Evolutionary conservation across 1,139 yeast species (phyloP).

Genomic region (Scheffersomyces parashehatae): DNA sequence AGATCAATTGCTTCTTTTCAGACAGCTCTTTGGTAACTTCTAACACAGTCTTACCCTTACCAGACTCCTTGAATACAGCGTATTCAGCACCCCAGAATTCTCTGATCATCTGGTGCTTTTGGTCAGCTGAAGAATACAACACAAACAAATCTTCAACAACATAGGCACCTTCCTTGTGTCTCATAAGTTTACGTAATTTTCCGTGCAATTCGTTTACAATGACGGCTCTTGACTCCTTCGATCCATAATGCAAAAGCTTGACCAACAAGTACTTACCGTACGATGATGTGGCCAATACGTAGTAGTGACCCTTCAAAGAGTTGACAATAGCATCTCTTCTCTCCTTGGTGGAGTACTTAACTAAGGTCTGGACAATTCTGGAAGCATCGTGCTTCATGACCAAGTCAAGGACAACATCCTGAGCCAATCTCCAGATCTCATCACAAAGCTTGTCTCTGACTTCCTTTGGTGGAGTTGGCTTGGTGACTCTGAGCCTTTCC

Average conservation of each 20-base stretch:
- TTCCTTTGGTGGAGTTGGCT: constrained; percentile 76
- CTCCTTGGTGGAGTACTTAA: constrained; percentile 79
- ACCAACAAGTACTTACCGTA: constrained; percentile 91
- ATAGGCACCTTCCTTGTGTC: constrained; percentile 98
- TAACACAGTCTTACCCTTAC: constrained; percentile 59
- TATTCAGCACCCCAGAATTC: constrained; percentile 98
- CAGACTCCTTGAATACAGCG: constrained; percentile 83
- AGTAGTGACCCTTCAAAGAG: constrained; percentile 74
- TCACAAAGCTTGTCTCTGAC: constrained; percentile 77
- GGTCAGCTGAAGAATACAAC: constrained; percentile 80
- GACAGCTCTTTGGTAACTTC: constrained; percentile 69
- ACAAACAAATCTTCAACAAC: constrained; percentile 93
- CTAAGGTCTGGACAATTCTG: constrained; percentile 90
- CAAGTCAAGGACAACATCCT: constrained; percentile 76
- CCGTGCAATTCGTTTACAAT: constrained; percentile 89
- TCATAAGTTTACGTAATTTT: constrained; percentile 84
- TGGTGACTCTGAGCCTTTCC: constrained; percentile 88
- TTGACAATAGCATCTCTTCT: constrained; percentile 72
- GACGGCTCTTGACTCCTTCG: constrained; percentile 71
- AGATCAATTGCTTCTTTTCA: constrained; percentile 80
- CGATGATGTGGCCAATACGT: constrained; percentile 83
- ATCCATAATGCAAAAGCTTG: constrained; percentile 88
- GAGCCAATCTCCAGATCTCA: constrained; percentile 82
- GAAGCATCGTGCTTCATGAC: constrained; percentile 97
- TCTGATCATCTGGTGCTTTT: constrained; percentile 85